phyloP scores from a whole-genome alignment of 2,329 filamentous ascomycete genomes.

The Fusarium phyllophilum region DNA sequence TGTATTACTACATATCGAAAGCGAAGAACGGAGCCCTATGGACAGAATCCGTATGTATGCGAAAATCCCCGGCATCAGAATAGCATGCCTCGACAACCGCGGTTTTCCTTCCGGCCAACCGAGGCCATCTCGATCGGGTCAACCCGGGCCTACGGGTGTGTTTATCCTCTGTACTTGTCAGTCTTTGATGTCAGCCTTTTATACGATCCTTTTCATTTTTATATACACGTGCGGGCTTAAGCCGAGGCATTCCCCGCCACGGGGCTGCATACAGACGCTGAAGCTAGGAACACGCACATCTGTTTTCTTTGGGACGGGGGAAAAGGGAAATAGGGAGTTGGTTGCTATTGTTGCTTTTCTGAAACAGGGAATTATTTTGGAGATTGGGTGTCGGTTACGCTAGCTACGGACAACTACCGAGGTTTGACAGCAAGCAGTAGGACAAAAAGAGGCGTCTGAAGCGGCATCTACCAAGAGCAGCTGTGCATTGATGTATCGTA shows the following conservation, averaged over 20 bases:
- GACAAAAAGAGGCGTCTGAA: conserved; percentile 40
- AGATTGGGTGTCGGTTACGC: conserved; percentile 24
- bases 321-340: conserved; percentile 15
- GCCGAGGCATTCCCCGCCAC: conserved; percentile 35
- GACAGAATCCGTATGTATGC: conserved; percentile 24
- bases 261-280: background rate
- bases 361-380: conserved; percentile 22
- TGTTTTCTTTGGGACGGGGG: conserved; percentile 5
- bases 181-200: background rate
- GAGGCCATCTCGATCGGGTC: conserved; percentile 37
- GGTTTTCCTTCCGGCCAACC: conserved; percentile 40
- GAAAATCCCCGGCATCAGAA: conserved; percentile 14
- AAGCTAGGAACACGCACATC: background rate
- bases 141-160: conserved; percentile 34
- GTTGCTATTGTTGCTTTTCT: conserved; percentile 18
- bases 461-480: conserved; percentile 22
- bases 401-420: conserved; percentile 39
- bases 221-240: conserved; percentile 24
- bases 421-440: conserved; percentile 26
- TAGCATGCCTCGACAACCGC: conserved; percentile 21
- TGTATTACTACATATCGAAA: conserved; percentile 28
- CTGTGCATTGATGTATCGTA: conserved; percentile 27
- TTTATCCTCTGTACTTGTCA: background rate
- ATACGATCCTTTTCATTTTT: conserved; percentile 9
- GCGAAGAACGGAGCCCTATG: conserved; percentile 11